Evolutionary conservation across 805 yeast species (phyloP).

Genomic region (Teunomyces panamensis): DNA sequence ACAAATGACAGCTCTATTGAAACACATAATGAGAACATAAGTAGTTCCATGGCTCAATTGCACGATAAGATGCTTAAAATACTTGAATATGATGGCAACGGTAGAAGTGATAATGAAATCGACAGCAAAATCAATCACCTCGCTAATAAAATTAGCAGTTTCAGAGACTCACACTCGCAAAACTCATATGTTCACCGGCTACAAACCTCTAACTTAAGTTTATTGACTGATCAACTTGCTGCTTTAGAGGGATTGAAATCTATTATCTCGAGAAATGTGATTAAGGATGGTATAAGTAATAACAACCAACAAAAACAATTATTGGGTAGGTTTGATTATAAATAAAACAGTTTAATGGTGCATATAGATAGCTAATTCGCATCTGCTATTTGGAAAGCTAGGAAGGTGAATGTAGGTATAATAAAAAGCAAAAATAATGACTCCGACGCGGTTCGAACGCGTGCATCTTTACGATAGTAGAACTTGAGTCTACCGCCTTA

Average conservation of each 20-base stretch:
- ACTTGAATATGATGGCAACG: slow-evolving; percentile 14
- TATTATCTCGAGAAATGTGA: slow-evolving; percentile 12
- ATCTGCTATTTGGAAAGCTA: too few relatives aligned
- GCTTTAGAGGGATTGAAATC: slow-evolving; percentile 19
- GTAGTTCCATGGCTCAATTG: slow-evolving; percentile 19
- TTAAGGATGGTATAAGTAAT: slow-evolving; percentile 7
- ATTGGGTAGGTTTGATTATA: slow-evolving; percentile 1
- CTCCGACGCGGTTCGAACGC: slow-evolving; percentile 14
- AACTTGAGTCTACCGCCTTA: slow-evolving; percentile 14
- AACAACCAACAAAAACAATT: slow-evolving; percentile 1
- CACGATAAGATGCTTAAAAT: slow-evolving; percentile 19
- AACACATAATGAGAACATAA: slow-evolving; percentile 11
- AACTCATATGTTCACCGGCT: slow-evolving; percentile 13
- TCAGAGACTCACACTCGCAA: slow-evolving; percentile 5
- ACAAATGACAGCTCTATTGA: slow-evolving; percentile 6
- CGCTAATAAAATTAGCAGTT: slow-evolving; percentile 20
- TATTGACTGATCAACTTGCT: slow-evolving; percentile 29
- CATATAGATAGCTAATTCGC: too few relatives aligned
- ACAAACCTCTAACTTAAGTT: slow-evolving; percentile 25
- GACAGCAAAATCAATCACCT: slow-evolving; percentile 26
- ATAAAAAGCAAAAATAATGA: slow-evolving; percentile 7
- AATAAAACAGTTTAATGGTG: too few relatives aligned
- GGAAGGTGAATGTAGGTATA: background rate
- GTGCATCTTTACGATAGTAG: slow-evolving; percentile 13
- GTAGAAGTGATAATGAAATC: slow-evolving; percentile 12